These are phyloP conservation scores for Zasmidium cellare DNA, from an alignment of 2,329 filamentous ascomycete genomes.

Conservation along the genomic window DNA sequence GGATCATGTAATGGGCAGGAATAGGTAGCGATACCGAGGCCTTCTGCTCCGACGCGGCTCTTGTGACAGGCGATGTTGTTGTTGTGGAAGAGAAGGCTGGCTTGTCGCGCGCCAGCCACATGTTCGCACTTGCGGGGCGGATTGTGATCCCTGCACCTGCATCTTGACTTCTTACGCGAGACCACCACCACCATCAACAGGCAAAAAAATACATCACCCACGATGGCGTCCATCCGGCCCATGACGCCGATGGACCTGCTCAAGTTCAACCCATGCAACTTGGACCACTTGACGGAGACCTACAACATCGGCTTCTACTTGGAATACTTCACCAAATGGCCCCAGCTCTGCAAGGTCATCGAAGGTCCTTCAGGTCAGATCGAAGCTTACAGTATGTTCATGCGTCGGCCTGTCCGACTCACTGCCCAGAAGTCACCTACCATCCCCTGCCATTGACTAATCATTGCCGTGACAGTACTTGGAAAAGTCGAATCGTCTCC, in stretches of 20 bases:
- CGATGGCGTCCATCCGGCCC: constrained; percentile 64
- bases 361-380: constrained; percentile 85
- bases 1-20: too few species aligned
- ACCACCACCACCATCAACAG: neutral
- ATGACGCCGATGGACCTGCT: constrained; percentile 84
- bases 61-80: too few species aligned
- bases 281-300: constrained; percentile 96
- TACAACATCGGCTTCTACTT: constrained; percentile 96
- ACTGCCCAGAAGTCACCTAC: neutral
- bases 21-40: too few species aligned
- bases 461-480: constrained; percentile 69
- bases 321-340: constrained; percentile 95
- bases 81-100: too few species aligned
- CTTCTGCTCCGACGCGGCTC: too few species aligned
- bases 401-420: neutral
- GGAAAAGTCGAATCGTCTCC: constrained; percentile 83
- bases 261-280: constrained; percentile 89
- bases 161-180: neutral
- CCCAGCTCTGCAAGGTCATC: constrained; percentile 87
- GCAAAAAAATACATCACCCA: neutral
- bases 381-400: constrained; percentile 81
- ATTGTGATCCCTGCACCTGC: neutral
- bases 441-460: neutral
- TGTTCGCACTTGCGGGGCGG: neutral
- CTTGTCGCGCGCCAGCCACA: too few species aligned